These are phyloP conservation scores for Trametes sp. DNA, from an alignment of 1,284 basidiomycete genomes.

Conservation along the genomic window DNA sequence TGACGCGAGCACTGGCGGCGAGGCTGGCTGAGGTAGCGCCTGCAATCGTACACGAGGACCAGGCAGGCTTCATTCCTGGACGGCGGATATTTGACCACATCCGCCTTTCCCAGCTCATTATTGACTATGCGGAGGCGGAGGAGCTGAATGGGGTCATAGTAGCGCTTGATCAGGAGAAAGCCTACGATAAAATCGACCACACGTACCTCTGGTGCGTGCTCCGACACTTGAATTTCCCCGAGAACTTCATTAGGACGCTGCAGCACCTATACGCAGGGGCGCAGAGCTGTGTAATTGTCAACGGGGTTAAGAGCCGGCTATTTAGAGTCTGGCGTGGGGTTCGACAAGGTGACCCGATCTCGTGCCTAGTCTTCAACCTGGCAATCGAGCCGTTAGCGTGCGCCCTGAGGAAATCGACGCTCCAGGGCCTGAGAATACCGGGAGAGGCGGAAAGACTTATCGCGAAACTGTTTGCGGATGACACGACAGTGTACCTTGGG, in stretches of 20 bases:
- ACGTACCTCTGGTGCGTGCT: neutral
- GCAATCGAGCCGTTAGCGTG: neutral
- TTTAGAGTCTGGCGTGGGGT: neutral
- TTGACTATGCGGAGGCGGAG: neutral
- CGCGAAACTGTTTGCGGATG: conserved; percentile 7
- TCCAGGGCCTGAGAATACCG: neutral
- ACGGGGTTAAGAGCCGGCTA: neutral
- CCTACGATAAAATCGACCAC: neutral
- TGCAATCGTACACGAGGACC: neutral
- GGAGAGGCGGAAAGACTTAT: neutral
- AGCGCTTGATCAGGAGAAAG: neutral
- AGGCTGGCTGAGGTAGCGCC: neutral
- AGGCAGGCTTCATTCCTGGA: neutral
- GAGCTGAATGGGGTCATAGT: neutral
- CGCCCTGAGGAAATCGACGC: neutral
- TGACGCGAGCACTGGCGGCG: neutral
- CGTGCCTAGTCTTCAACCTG: neutral
- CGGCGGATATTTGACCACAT: neutral
- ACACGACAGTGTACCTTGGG: neutral
- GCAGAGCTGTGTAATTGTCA: neutral
- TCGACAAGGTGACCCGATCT: neutral
- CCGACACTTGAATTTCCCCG: neutral
- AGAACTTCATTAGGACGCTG: neutral
- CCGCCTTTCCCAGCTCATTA: neutral
- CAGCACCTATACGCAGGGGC: neutral